Base-by-base conservation (phyloP, 1,139 yeast species). In the Pichia sp. region DNA sequence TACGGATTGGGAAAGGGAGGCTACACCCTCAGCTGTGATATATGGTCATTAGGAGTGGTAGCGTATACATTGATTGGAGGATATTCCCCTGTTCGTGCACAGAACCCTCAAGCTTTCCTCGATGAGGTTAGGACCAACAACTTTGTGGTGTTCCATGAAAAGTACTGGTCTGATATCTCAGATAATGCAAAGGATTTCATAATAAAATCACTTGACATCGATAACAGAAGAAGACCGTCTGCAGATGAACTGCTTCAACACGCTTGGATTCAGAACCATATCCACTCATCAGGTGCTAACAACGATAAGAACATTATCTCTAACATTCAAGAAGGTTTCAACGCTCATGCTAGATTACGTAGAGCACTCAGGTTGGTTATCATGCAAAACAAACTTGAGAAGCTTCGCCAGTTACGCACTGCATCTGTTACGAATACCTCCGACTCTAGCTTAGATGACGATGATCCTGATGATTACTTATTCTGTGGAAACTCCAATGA, bases 21-120 rank as follows among this genome's bases (percentile, higher is more conserved):
- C 7, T 77, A 73, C 52, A 76, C 77, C 16, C 67, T 68, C 39
- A 68, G 75, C 6, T 73, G 79, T 55, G 79, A 73, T 51, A 62
- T 73, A 36, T 73, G 79, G 79, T 71, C 77, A 3, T 55, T 73
- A 34, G 79, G 79, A 1, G 76, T 72, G 9, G 84, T 91, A 35
- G 76, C 95, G 1, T 91, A 87, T 59, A 87, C 96, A 0, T 64
- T 88, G 37, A 68, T 91, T 35, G 86, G 94, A 52, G 98, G 98
- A 1, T 87, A 87, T 58, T 81, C 94, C 8, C 96, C 97, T 4
- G 87, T 88, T 61, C 66, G 88, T 34, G 77, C 95, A 1, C 96
- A 88, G 53, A 81, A 75, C 40, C 86, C 83, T 4, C 73, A 71
- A 37, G 94, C 84, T 45, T 88, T 88, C 53, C 62, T 88, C 34